A percentile compares a stretch with the other conserved stretches of the same genome.
Evolutionary conservation across 148 eudicot genomes (phyloP).

Genomic region (Nyssa sinensis): DNA sequence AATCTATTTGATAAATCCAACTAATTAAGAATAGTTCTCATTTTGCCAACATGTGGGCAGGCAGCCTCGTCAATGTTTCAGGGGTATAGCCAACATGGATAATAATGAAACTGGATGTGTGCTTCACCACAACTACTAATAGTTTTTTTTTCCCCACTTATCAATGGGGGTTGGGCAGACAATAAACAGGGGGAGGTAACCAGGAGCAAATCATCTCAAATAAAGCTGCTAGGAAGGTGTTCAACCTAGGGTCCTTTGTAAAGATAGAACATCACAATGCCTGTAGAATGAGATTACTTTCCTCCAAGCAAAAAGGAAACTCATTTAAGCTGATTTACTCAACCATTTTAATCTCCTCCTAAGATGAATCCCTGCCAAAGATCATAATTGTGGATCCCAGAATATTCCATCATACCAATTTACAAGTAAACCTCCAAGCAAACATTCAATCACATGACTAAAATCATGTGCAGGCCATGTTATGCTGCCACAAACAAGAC

Average conservation of each 20-base stretch:
- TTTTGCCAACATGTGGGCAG: neutral
- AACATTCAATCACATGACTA: neutral
- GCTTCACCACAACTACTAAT: neutral
- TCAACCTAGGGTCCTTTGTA: neutral
- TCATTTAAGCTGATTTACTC: conserved; percentile 6
- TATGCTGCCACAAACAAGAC: neutral
- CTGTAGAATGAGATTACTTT: neutral
- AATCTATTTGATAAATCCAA: neutral
- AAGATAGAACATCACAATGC: neutral
- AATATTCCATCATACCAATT: neutral
- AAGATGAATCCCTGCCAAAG: neutral
- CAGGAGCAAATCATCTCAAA: neutral
- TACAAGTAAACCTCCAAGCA: neutral
- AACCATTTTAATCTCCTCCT: neutral
- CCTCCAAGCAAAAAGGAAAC: neutral
- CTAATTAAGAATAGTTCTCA: too few species aligned
- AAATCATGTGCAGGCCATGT: neutral
- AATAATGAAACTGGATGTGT: neutral
- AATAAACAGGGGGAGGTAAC: neutral
- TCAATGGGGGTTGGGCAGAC: neutral
- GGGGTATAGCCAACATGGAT: neutral
- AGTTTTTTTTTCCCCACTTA: neutral
- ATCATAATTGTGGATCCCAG: neutral
- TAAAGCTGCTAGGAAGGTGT: neutral
- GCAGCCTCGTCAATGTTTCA: neutral